Conservation (phyloP, 2,329 filamentous ascomycete species). For the Monilinia polystroma region DNA sequence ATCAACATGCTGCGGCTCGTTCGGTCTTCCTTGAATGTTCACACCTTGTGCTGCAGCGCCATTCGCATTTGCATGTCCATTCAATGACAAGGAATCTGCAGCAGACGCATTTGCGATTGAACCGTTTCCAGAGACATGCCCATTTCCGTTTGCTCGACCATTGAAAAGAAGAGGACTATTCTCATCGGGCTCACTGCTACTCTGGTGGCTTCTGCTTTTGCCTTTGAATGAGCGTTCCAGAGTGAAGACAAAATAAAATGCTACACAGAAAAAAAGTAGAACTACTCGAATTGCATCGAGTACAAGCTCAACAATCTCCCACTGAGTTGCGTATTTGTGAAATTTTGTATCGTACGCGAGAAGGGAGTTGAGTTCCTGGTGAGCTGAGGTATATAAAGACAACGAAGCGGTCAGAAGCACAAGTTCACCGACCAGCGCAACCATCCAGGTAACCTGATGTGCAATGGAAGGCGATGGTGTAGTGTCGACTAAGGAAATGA, state of each 20-base stretch:
- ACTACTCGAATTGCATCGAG: conserved; percentile 68
- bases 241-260: conserved; percentile 59
- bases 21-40: conserved; percentile 46
- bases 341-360: conserved; percentile 43
- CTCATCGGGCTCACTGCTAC: conserved; percentile 46
- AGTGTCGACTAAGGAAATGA: conserved; percentile 84
- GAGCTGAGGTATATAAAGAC: conserved; percentile 63
- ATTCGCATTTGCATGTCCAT: conserved; percentile 35
- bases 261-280: conserved; percentile 53
- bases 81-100: conserved; percentile 27
- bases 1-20: conserved; percentile 45
- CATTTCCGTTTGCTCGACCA: conserved; percentile 40
- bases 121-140: conserved; percentile 41
- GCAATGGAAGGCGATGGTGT: conserved; percentile 75
- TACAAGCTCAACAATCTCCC: conserved; percentile 64
- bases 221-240: conserved; percentile 35
- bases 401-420: conserved; percentile 69
- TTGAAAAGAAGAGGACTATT: conserved; percentile 60
- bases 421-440: conserved; percentile 71
- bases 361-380: conserved; percentile 55
- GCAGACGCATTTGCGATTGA: conserved; percentile 41
- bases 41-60: conserved; percentile 45
- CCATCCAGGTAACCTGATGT: conserved; percentile 76
- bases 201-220: conserved; percentile 23
- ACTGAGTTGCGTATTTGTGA: conserved; percentile 45